Evolutionary conservation across 1,139 yeast species (phyloP), one percentile per base, ranked within the genome.

Genomic region (Protomyces arabidopsidicola): DNA sequence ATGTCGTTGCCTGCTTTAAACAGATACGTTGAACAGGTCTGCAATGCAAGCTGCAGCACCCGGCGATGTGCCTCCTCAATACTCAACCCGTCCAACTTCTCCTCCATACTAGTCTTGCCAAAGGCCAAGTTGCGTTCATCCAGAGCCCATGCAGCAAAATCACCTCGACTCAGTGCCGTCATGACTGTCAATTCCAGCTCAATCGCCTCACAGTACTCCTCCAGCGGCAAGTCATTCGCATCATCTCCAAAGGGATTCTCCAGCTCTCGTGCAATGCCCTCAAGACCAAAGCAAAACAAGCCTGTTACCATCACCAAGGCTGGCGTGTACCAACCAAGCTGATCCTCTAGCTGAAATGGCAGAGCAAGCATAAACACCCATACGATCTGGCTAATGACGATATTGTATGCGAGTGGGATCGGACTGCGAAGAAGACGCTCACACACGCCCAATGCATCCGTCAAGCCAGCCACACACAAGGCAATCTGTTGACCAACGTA

Each of bases 381-480:
- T 1, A 67, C 68, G 5, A 66, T 66, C 45, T 66, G 68, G 42
- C 61, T 64, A 50, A 64, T 58, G 31, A 66, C 54, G 53, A 66
- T 66, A 57, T 65, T 66, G 54, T 66, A 66, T n/a, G 67, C 68
- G 45, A 66, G 55, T n/a, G 68, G 68, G 2, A 66, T 38, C 55
- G 68, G 68, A 3, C 67, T 66, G 20, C 68, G 66, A 16, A 66
- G 36, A 51, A 66, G 66, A 14, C 68, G 56, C 24, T 66, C 68
- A 50, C 53, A 50, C 9, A 31, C 20, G 10, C 36, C 53, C 34
- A 27, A n/a, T n/a, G 53, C 53, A n/a, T 50, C 53, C 10, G 53
- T 27, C 18, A 50, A 18, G 8, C 36, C 53, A 34, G 53, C 35
- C 8, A 50, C 18, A 18, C 48, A 42, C 22, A 42, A 18, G 0